phyloP scores from a whole-genome alignment of 768 basidiomycete genomes.

The Suillus clintonianus region DNA sequence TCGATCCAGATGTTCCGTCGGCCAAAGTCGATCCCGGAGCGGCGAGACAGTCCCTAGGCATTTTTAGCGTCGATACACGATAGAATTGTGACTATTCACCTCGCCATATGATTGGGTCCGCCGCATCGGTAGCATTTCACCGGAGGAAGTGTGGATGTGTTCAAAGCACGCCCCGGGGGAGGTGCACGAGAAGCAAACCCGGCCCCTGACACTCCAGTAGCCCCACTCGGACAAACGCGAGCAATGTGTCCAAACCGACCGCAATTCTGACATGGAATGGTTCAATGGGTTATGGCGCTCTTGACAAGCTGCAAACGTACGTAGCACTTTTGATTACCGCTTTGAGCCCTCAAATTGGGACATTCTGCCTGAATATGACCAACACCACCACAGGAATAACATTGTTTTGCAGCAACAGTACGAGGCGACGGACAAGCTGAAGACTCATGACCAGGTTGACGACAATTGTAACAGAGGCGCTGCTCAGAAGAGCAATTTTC shows the following conservation, averaged over 20 bases:
- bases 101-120: conserved; percentile 85
- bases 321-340: conserved; percentile 79
- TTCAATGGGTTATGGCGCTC: conserved; percentile 2
- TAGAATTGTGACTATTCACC: conserved; percentile 38
- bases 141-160: conserved; percentile 75
- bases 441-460: conserved; percentile 92
- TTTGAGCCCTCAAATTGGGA: conserved; percentile 73
- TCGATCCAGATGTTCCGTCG: conserved; percentile 49
- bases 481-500: conserved; percentile 89
- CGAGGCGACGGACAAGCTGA: conserved; percentile 85
- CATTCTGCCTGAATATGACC: conserved; percentile 91
- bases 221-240: conserved; percentile 64
- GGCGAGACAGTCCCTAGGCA: conserved; percentile 77
- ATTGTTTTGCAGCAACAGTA: conserved; percentile 83
- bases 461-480: conserved; percentile 92
- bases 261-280: conserved; percentile 54
- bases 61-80: conserved; percentile 7
- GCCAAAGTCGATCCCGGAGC: conserved; percentile 55
- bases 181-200: conserved; percentile 68
- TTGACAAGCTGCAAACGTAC: conserved; percentile 43
- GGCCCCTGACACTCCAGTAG: conserved; percentile 36
- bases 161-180: conserved; percentile 73
- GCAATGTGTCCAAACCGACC: conserved; percentile 85
- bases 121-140: conserved; percentile 91
- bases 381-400: conserved; percentile 91